A percentile compares a stretch with the other conserved stretches of the same genome.
Conservation (phyloP, 23 red algal species). For the Pyropia haitanensis region DNA sequence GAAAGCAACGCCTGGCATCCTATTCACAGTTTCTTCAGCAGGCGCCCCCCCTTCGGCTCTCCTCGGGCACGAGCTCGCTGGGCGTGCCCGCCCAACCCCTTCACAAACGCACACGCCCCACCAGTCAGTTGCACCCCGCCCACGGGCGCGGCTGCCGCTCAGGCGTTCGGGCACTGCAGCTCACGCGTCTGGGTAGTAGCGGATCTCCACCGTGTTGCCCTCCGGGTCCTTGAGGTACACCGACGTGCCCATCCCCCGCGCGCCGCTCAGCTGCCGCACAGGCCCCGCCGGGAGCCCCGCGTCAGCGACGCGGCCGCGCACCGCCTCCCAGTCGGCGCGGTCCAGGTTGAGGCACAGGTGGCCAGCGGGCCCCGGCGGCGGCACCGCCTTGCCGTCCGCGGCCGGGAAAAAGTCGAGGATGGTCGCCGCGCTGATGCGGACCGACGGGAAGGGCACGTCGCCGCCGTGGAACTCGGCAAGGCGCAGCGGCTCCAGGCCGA, state of each 20-base stretch:
- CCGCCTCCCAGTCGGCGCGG: conserved; percentile 14
- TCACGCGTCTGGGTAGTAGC: conserved; percentile 55
- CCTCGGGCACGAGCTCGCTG: too few relatives aligned
- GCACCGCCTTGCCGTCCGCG: neutral
- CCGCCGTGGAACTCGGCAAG: conserved; percentile 63
- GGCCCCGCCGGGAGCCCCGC: conserved; percentile 16
- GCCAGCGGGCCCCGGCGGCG: conserved; percentile 6
- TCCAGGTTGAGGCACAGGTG: conserved; percentile 71
- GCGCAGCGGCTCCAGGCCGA: conserved; percentile 32
- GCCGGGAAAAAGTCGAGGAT: conserved; percentile 85
- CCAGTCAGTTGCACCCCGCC: too few relatives aligned
- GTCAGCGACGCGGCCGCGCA: conserved; percentile 26
- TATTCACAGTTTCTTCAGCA: too few relatives aligned
- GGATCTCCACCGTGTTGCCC: conserved; percentile 64
- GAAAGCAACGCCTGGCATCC: too few relatives aligned
- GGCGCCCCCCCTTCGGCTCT: too few relatives aligned
- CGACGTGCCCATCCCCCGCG: conserved; percentile 57
- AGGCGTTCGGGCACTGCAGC: too few relatives aligned
- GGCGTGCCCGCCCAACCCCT: too few relatives aligned
- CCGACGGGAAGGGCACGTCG: conserved; percentile 66
- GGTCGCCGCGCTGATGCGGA: conserved; percentile 40
- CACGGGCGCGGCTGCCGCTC: too few relatives aligned
- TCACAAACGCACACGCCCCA: too few relatives aligned
- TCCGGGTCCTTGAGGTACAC: conserved; percentile 80
- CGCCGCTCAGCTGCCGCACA: conserved; percentile 35